Percentiles rank a stretch among this genome's conserved stretches.
phyloP scores from a whole-genome alignment of 2,329 filamentous ascomycete species.

The Ceratocystis diversiconidia region DNA sequence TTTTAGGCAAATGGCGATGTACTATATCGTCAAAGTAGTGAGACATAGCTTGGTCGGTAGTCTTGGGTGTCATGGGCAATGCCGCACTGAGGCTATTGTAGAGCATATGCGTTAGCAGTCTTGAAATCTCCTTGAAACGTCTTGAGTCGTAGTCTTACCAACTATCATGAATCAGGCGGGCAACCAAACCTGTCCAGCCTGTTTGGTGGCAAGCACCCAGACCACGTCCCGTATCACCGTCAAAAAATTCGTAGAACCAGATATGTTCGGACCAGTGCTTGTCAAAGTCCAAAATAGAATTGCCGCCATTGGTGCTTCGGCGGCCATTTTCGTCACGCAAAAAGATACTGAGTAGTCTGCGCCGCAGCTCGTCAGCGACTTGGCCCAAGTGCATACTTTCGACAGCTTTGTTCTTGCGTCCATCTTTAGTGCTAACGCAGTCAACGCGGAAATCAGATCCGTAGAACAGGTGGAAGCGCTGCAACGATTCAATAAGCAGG shows the following conservation, averaged over 20 bases:
- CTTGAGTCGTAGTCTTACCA: constrained; percentile 47
- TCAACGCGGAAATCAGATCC: constrained; percentile 78
- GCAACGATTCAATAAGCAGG: constrained; percentile 81
- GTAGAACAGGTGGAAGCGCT: constrained; percentile 93
- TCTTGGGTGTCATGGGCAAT: constrained; percentile 82
- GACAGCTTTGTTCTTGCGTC: background rate
- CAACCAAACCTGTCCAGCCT: constrained; percentile 90
- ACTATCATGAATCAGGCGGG: constrained; percentile 94
- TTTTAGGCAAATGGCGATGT: constrained; percentile 28
- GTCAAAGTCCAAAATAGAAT: constrained; percentile 78
- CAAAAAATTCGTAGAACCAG: constrained; percentile 97
- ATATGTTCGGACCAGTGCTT: constrained; percentile 83
- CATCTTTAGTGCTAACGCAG: constrained; percentile 42
- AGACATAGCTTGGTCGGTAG: constrained; percentile 65
- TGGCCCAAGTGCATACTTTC: constrained; percentile 82
- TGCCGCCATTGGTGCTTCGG: constrained; percentile 75
- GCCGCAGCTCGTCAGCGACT: constrained; percentile 88
- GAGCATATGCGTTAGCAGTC: background rate
- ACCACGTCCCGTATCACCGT: constrained; percentile 78
- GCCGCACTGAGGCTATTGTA: constrained; percentile 62
- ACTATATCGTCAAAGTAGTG: constrained; percentile 96
- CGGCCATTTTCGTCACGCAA: constrained; percentile 70
- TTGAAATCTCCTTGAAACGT: background rate
- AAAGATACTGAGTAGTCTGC: constrained; percentile 85
- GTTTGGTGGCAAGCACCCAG: constrained; percentile 89